These are phyloP conservation scores for Apostasia ramifera DNA, from an alignment of 106 monocot genomes.

Conservation along the genomic window DNA sequence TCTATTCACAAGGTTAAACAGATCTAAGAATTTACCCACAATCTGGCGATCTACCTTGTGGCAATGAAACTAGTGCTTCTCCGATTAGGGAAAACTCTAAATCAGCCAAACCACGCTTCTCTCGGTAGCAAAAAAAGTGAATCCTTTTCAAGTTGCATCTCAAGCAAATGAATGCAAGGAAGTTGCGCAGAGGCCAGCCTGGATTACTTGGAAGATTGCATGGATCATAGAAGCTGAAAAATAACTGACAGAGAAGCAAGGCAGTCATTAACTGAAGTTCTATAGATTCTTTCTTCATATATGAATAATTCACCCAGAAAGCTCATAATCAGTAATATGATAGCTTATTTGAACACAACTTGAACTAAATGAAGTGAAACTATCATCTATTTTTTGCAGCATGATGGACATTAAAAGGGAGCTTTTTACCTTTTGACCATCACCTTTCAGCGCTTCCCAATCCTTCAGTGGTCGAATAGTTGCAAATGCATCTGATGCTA, in stretches of 20 bases:
- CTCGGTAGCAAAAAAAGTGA: slow-evolving; percentile 84
- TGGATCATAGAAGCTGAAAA: slow-evolving; percentile 98
- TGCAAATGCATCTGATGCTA: slow-evolving; percentile 49
- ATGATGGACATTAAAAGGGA: too few relatives aligned
- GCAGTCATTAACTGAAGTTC: not conserved
- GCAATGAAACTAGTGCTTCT: slow-evolving; percentile 52
- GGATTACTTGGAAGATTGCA: slow-evolving; percentile 62
- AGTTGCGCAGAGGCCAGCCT: slow-evolving; percentile 95
- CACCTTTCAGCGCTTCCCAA: slow-evolving; percentile 47
- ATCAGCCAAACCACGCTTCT: slow-evolving; percentile 73
- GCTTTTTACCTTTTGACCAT: slow-evolving; percentile 53
- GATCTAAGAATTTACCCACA: slow-evolving; percentile 9
- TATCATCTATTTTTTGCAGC: too few relatives aligned
- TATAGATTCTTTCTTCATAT: too few relatives aligned
- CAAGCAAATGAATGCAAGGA: slow-evolving; percentile 65
- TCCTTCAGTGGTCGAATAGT: slow-evolving; percentile 73
- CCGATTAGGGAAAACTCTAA: slow-evolving; percentile 72
- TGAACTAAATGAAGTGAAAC: too few relatives aligned
- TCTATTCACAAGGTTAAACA: slow-evolving; percentile 3
- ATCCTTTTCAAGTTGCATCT: slow-evolving; percentile 75
- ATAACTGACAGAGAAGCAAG: slow-evolving; percentile 38
- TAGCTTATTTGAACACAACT: too few relatives aligned
- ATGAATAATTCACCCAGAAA: too few relatives aligned
- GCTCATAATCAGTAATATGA: too few relatives aligned
- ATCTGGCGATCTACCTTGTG: slow-evolving; percentile 43